Conservation (phyloP, 2,329 filamentous ascomycete genomes). For the Botryotinia globosa region DNA sequence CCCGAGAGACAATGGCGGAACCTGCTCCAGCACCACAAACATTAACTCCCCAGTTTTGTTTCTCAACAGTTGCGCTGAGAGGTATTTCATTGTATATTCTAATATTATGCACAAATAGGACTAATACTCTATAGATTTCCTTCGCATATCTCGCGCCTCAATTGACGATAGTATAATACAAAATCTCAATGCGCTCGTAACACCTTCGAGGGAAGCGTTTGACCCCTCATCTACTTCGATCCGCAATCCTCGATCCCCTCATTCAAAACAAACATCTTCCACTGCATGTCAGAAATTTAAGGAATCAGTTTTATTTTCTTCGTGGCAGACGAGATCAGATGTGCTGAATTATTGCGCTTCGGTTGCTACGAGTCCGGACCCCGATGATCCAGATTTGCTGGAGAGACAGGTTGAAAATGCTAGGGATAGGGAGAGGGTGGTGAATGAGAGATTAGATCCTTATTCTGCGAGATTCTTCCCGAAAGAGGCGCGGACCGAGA, state of each 20-base stretch:
- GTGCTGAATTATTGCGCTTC: conserved; percentile 85
- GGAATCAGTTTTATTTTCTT: conserved; percentile 75
- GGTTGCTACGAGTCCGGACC: conserved; percentile 84
- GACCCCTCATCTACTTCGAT: conserved; percentile 74
- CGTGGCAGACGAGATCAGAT: conserved; percentile 80
- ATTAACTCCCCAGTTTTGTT: conserved; percentile 75
- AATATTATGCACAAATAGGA: not conserved
- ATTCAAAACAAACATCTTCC: conserved; percentile 54
- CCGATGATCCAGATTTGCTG: conserved; percentile 75
- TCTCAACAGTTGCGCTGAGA: conserved; percentile 65
- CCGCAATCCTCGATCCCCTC: conserved; percentile 51
- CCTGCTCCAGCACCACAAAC: conserved; percentile 43
- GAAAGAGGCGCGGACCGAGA: conserved; percentile 75
- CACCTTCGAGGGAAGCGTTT: conserved; percentile 69
- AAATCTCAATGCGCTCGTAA: conserved; percentile 85
- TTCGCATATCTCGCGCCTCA: conserved; percentile 76
- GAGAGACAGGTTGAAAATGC: conserved; percentile 68
- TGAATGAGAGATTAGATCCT: conserved; percentile 88
- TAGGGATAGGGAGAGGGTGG: conserved; percentile 66
- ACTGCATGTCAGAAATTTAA: conserved; percentile 70
- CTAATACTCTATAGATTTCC: conserved; percentile 64
- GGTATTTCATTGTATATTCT: conserved; percentile 46
- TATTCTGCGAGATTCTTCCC: conserved; percentile 84
- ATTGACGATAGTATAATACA: conserved; percentile 94
- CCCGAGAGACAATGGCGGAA: conserved; percentile 32